Conservation (phyloP, 169 alveolate species). For the Eimeria sp. region DNA sequence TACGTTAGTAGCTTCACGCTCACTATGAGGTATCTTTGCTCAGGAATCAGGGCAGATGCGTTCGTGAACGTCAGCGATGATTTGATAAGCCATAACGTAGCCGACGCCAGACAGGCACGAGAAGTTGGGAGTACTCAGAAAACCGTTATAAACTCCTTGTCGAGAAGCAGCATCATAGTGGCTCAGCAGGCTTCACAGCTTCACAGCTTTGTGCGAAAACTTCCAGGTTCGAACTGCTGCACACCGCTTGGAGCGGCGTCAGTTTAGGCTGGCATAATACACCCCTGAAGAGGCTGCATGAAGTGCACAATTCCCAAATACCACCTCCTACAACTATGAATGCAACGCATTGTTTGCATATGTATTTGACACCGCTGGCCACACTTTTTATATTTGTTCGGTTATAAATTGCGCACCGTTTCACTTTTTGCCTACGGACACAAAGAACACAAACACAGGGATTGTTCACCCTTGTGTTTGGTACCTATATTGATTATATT, state of each 20-base stretch:
- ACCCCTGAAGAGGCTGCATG: background rate
- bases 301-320: background rate
- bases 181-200: background rate
- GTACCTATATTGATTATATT: no score
- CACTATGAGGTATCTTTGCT: background rate
- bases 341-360: background rate
- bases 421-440: no score
- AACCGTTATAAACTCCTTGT: background rate
- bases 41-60: background rate
- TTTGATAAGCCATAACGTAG: background rate
- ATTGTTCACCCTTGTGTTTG: background rate
- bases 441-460: background rate
- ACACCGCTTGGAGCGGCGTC: background rate
- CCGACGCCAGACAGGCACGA: background rate
- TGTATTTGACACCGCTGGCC: background rate
- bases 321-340: background rate
- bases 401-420: background rate
- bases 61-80: background rate
- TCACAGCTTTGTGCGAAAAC: background rate
- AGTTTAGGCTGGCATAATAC: background rate
- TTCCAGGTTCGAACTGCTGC: background rate
- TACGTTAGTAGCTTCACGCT: background rate
- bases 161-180: background rate
- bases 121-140: background rate
- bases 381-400: background rate